phyloP scores from a whole-genome alignment of 176 grass and related monocot species.

The Hsuehochloa calcarea region DNA sequence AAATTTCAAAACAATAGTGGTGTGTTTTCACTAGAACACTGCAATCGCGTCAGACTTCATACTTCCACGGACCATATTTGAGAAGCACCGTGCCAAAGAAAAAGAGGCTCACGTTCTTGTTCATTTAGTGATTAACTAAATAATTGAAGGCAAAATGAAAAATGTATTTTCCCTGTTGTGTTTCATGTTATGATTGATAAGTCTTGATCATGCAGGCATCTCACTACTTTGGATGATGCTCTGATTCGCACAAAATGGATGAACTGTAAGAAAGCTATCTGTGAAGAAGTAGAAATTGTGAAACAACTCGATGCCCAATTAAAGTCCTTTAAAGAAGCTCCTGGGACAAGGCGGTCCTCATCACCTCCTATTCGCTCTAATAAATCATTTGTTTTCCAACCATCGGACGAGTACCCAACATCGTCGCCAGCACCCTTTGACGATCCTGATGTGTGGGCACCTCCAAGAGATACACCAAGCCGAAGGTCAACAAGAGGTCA shows the following conservation, averaged over 20 bases:
- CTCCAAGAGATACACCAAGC: constrained; percentile 62
- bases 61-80: neutral
- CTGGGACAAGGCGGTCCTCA: constrained; percentile 60
- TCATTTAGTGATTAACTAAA: constrained; percentile 5
- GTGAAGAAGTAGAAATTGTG: constrained; percentile 78
- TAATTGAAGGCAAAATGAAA: neutral
- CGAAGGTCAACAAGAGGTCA: constrained; percentile 61
- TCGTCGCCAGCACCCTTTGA: constrained; percentile 68
- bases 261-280: constrained; percentile 85
- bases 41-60: neutral
- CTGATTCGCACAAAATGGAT: constrained; percentile 71
- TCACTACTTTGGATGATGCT: constrained; percentile 79
- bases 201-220: constrained; percentile 57
- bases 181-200: constrained; percentile 17
- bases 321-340: constrained; percentile 71
- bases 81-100: neutral
- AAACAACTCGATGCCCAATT: constrained; percentile 81
- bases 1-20: neutral
- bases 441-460: constrained; percentile 87
- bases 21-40: neutral
- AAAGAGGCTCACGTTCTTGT: neutral
- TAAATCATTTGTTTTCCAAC: constrained; percentile 91
- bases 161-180: neutral
- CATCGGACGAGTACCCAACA: constrained; percentile 83
- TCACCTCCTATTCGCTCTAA: constrained; percentile 86